Base-by-base conservation (phyloP, 2,329 filamentous ascomycete genomes). In the Neoscytalidium dimidiatum region DNA sequence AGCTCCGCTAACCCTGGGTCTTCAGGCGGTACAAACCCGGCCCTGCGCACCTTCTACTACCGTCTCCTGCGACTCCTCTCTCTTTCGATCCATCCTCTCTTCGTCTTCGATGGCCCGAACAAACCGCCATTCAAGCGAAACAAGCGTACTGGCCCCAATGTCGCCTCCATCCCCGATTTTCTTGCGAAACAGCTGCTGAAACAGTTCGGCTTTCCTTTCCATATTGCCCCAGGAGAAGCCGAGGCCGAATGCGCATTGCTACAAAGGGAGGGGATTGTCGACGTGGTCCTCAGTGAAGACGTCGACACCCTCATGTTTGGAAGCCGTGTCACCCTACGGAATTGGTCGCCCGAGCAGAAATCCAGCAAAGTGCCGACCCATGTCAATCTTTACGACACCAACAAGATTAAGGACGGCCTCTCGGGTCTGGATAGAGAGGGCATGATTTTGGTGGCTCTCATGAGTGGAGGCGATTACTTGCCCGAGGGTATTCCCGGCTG, bases 241-340 rank as follows among this genome's bases (percentile, higher is more conserved):
- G 95, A 99, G 75, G 95, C 95, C 1, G 95, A 99, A 79, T 99
- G 95, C 69, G 95, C 95, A 0, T 80, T 95, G 17, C 78, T 99
- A 3, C 94, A 99, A 73, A 84, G 85, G 66, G 85, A 89, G 51
- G 64, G 61, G 0, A 82, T 97, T 8, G 94, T 97, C 0, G 95
- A 99, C 76, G 94, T 92, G 0, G 95, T 98, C 1, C 83, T 99
- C 71, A 97, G 92, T 75, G 94, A 99, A 75, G 95, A 99, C 81
- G 93, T 97, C 48, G 95, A 99, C 75, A 95, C 94, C 1, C 86
- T 98, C 71, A 98, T 98, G 94, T 98, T 98, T 79, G 95, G 95
- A 1, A 95, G 92, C 68, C 88, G 86, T 0, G 79, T 87, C 41
- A 94, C 91, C 0, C 79, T 97, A 46, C 86, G 92, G 58, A 94